Evolutionary conservation across 106 monocot genomes (phyloP), one percentile per base, ranked within the genome.

Genomic region (Platanthera zijinensis): DNA sequence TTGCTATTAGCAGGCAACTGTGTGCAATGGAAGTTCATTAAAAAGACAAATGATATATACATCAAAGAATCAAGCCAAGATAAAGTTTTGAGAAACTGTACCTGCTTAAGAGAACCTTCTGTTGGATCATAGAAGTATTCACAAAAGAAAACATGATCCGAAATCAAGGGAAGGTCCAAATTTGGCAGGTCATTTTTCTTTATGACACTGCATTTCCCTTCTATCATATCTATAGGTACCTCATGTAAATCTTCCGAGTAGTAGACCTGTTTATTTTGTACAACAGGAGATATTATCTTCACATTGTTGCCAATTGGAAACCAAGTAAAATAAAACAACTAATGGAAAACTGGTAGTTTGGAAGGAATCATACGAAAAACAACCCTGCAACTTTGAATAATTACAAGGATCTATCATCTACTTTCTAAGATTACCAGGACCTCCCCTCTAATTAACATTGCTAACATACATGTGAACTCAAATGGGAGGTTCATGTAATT

Each of bases 81-180:
- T 32, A 14, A 56, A 75, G 0, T 5, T 17, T 57, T 56, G 28
- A 18, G 6, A 69, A 25, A 56, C 7, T 19, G 17, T 80, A 99
- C 99, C 99, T 99, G 91, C 79, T 99, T 99, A 66, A 99, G 68
- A 52, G 90, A 67, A 72, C 94, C 99, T 10, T 79, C 90, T 8
- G 52, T 50, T 66, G 84, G 83, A 85, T 92, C 86, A 82, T 94
- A 99, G 45, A 72, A 85, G 83, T 81, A 90, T 78, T 92, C 90
- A 80, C 99, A 99, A 82, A 92, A 90, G 79, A 99, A 99, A 74
- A 85, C 61, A 81, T 99, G 91, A 76, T 94, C 90, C 57, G 76
- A 51, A 78, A 84, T 57, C 46, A 90, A 72, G 69, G 94, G 94
- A 70, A 83, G 75, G 68, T 94, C 90, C 71, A 86, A 76, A 72